Conservation (phyloP, 805 yeast genomes). For the Candida namnaoensis region DNA sequence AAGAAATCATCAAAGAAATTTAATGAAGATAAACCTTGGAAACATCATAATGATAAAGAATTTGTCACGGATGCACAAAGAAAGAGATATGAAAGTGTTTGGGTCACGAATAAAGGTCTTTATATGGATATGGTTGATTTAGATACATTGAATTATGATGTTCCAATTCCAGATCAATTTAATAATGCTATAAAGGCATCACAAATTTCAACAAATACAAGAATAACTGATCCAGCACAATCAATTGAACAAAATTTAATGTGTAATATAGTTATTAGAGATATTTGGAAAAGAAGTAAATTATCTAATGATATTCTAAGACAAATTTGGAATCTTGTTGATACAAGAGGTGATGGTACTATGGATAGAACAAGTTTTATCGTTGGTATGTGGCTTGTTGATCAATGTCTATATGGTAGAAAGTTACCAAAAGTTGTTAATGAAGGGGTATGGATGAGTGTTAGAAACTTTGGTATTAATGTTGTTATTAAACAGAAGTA, state of each 20-base stretch:
- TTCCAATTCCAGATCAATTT: slow-evolving; percentile 14
- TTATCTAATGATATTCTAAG: slow-evolving; percentile 53
- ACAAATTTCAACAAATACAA: slow-evolving; percentile 18
- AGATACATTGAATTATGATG: slow-evolving; percentile 5
- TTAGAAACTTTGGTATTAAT: slow-evolving; percentile 37
- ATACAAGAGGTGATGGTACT: slow-evolving; percentile 58
- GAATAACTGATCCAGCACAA: slow-evolving; percentile 3
- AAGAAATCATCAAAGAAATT: slow-evolving; percentile 32
- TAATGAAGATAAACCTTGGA: slow-evolving; percentile 93
- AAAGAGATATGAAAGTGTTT: slow-evolving; percentile 86
- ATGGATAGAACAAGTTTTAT: slow-evolving; percentile 75
- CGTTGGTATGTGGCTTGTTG: slow-evolving; percentile 98
- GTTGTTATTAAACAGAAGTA: slow-evolving; percentile 17
- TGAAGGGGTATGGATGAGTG: slow-evolving; percentile 74
- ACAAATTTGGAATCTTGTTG: slow-evolving; percentile 69
- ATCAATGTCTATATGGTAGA: slow-evolving; percentile 90
- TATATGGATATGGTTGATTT: slow-evolving; percentile 32
- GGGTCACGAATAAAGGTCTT: slow-evolving; percentile 80
- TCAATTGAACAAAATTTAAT: slow-evolving; percentile 18
- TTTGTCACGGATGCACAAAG: slow-evolving; percentile 56
- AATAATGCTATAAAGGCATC: slow-evolving; percentile 18
- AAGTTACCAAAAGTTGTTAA: slow-evolving; percentile 71
- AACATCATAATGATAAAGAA: slow-evolving; percentile 59
- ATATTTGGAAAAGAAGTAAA: slow-evolving; percentile 74
- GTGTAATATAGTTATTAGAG: slow-evolving; percentile 48